Evolutionary conservation across 345 rosid genomes (phyloP), one percentile per base, ranked within the genome.

Genomic region (Eucalyptus sp.): DNA sequence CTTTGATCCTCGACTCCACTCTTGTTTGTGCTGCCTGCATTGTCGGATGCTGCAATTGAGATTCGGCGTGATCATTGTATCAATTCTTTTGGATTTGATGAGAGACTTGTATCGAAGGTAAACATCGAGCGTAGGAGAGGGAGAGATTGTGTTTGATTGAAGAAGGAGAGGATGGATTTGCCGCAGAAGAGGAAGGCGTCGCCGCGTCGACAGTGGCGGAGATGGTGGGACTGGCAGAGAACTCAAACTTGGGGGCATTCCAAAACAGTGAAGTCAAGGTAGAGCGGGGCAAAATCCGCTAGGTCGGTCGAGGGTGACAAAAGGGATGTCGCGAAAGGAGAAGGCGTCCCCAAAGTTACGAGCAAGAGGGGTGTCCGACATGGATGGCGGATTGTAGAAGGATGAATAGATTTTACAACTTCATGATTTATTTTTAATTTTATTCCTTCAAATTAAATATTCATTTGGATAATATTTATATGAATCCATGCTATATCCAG

Each of bases 281-380:
- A 2, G 66, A 27, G 66, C 15, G 0, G 3, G 0, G 15, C 66
- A 27, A 12, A 60, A 11, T 27, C 31, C 7, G 16, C 13, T 12
- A 13, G 66, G 31, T 60, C 7, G 1, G 16, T 60, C 16, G 66
- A 60, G 16, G 66, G 66, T 5, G 31, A 29, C 3, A 4, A 12
- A 27, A 60, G 31, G 31, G 31, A 27, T 27, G 31, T 27, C 3
- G 0, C 29, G 9, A 24, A 56, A 56, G 62, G 29, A 56, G 62
- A 56, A 4, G 13, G n/a, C 15, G 1, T 60, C 4, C 66, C n/a
- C 31, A 11, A 27, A 60, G 66, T 60, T 13, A 60, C 66, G 15
- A 13, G 31, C 3, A 60, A 60, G 31, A 60, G 31, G 66, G 31
- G 66, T 10, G 31, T 60, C 66, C 16, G 2, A 27, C 79, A 68